Percentiles rank a stretch among this genome's conserved stretches.
These are phyloP conservation scores for Tulasnella sp. DNA, from an alignment of 768 basidiomycete species.

Conservation along the genomic window DNA sequence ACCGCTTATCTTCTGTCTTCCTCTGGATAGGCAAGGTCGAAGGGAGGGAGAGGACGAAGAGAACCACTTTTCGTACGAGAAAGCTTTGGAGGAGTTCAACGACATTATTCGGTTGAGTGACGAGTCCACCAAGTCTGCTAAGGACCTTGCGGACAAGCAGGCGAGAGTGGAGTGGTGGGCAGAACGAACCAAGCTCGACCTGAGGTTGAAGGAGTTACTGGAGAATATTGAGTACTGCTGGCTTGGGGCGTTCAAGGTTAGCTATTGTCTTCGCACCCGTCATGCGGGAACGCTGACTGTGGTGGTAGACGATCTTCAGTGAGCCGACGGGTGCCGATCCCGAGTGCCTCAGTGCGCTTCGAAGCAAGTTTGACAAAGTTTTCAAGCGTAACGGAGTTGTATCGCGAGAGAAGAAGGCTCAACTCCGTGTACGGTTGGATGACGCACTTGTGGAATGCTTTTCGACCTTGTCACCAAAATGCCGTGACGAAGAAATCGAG, in stretches of 20 bases:
- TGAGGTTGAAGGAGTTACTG: constrained; percentile 56
- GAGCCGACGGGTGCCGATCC: constrained; percentile 33
- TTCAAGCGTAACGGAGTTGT: constrained; percentile 51
- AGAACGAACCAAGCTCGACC: constrained; percentile 60
- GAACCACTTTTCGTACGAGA: constrained; percentile 54
- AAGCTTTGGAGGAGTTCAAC: constrained; percentile 56
- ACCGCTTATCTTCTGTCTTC: constrained; percentile 79
- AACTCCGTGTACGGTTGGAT: constrained; percentile 35
- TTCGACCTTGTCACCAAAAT: constrained; percentile 65
- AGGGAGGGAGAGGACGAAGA: constrained; percentile 60
- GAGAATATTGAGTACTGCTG: constrained; percentile 89
- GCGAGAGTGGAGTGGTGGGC: constrained; percentile 80
- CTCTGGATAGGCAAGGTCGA: constrained; percentile 60
- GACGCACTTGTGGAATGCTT: constrained; percentile 75
- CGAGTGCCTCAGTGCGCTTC: constrained; percentile 43
- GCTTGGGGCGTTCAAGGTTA: constrained; percentile 94
- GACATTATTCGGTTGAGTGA: constrained; percentile 76
- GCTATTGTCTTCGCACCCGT: constrained; percentile 13
- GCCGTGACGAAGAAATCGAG: constrained; percentile 87
- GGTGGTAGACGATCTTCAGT: constrained; percentile 49
- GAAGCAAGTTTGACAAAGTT: constrained; percentile 57
- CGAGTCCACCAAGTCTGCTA: constrained; percentile 58
- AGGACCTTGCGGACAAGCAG: constrained; percentile 51
- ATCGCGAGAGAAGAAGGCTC: constrained; percentile 43
- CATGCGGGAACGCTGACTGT: neutral